Evolutionary conservation across 106 monocot genomes (phyloP), one percentile per base, ranked within the genome.

Genomic region (Dioscorea zingiberensis): DNA sequence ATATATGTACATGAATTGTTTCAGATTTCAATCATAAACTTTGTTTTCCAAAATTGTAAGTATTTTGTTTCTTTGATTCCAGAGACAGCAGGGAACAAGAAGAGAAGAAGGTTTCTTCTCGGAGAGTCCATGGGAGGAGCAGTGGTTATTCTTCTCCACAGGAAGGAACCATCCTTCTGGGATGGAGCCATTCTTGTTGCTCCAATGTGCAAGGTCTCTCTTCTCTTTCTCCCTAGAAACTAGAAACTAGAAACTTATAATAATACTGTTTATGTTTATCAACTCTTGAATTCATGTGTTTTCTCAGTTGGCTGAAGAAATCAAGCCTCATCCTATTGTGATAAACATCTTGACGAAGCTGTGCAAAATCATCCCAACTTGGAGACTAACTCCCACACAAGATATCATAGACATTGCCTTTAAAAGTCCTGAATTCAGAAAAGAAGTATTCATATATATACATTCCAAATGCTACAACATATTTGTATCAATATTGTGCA

Each of bases 61-160:
- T n/a, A n/a, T 38, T 38, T 38, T 6, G 6, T 38, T 38, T 38
- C 38, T 38, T 6, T 38, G 4, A 38, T 64, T 72, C 19, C 65
- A 77, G 77, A 70, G 65, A 77, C 24, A 28, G 3, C 17, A 18
- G 77, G 66, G 49, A 77, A 77, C 60, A 71, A 38, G 59, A 66
- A 25, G 38, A 77, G 66, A 47, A 10, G 60, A 62, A 71, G 66
- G 60, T 77, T 66, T 53, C 58, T 87, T 4, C 69, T 67, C 14
- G 82, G 86, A 13, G 72, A 81, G 38, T 87, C 86, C 44, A 83
- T 87, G 86, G 86, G 86, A 15, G 86, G 86, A 14, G 76, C 79
- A 4, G 71, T 80, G 51, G 76, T 51, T 14, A 75, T 87, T 25
- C 62, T 76, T 10, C 72, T 87, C 12, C 72, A 87, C 30, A 69